Percentiles rank a stretch among this genome's conserved stretches.
Conservation (phyloP, 345 rosid species). For the Odontarrhena argentea region DNA sequence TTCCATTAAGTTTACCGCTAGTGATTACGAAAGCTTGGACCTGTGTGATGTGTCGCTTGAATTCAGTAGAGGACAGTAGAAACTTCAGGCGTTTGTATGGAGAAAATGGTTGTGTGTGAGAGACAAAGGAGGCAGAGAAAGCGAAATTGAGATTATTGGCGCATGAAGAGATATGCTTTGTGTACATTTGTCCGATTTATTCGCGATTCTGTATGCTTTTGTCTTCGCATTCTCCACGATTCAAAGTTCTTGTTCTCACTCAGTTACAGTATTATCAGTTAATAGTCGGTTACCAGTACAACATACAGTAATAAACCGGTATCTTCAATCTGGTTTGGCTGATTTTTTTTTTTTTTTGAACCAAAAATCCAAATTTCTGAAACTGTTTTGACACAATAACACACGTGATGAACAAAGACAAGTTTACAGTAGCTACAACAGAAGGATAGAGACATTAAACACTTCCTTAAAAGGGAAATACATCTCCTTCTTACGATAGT, state of each 20-base stretch:
- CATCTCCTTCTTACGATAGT: conserved; percentile 64
- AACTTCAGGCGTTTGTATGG: conserved; percentile 43
- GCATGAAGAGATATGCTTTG: conserved; percentile 1
- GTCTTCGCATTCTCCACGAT: too few relatives aligned
- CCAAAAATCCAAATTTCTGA: conserved; percentile 23
- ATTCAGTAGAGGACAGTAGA: conserved; percentile 47
- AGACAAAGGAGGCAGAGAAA: conserved; percentile 15
- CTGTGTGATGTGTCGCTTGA: conserved; percentile 41
- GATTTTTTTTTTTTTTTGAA: too few relatives aligned
- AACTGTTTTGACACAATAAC: conserved; percentile 4
- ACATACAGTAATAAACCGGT: too few relatives aligned
- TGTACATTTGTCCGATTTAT: conserved; percentile 23
- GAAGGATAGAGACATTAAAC: conserved; percentile 38
- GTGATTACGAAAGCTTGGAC: conserved; percentile 52
- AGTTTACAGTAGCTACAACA: conserved; percentile 23
- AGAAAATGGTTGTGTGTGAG: conserved; percentile 30
- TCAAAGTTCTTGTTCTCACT: too few relatives aligned
- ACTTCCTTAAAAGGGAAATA: conserved; percentile 67
- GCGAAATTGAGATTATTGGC: conserved; percentile 25
- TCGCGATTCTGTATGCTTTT: too few relatives aligned
- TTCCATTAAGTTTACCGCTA: conserved; percentile 39
- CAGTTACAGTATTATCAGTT: too few relatives aligned
- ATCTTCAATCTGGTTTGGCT: too few relatives aligned
- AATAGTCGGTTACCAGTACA: too few relatives aligned
- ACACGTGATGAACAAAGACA: conserved; percentile 32